Evolutionary conservation across 306 rosid genomes (phyloP), one percentile per base, ranked within the genome.

Genomic region (Boehmeria nivea): DNA sequence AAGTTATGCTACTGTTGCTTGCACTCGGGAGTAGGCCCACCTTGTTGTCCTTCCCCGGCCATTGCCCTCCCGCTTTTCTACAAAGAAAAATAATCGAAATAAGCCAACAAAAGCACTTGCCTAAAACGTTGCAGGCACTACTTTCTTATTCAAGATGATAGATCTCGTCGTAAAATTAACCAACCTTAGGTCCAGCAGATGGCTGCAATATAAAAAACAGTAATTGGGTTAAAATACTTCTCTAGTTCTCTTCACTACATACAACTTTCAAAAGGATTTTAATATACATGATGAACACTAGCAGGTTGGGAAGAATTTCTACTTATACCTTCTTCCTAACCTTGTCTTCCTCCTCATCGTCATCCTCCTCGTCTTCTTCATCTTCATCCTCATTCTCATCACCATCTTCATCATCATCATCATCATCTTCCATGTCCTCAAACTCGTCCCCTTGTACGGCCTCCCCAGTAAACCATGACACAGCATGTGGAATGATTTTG

Each of bases 1-100:
- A n/a, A n/a, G n/a, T n/a, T n/a, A n/a, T n/a, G n/a, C n/a, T 85
- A 89, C 89, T 85, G 97, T 66, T 83, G 95, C 82, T 89, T 85
- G 93, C 97, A 89, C 64, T 85, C 97, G 15, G 95, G 87, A 44
- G 97, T 95, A 24, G 83, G 71, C 83, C 83, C 95, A 4, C 87
- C 89, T 43, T 53, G 77, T 67, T 63, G 82, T 55, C 72, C 90
- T n/a, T 73, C 81, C 8, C 53, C 88, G 12, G 27, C 64, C 34
- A 28, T 75, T 43, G 83, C 69, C 65, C 66, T 72, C 60, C 74
- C 89, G 55, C 76, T 25, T 81, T 89, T 89, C 93, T 85, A 77
- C 61, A 40, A 4, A 11, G 10, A 10, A 40, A 40, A 14, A 5
- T 3, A 40, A 46, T 12, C 24, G 36, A 31, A 31, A 31, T 31